A percentile compares a stretch with the other conserved stretches of the same genome.
phyloP scores from a whole-genome alignment of 2,329 filamentous ascomycete genomes.

The Fusarium transvaalense region DNA sequence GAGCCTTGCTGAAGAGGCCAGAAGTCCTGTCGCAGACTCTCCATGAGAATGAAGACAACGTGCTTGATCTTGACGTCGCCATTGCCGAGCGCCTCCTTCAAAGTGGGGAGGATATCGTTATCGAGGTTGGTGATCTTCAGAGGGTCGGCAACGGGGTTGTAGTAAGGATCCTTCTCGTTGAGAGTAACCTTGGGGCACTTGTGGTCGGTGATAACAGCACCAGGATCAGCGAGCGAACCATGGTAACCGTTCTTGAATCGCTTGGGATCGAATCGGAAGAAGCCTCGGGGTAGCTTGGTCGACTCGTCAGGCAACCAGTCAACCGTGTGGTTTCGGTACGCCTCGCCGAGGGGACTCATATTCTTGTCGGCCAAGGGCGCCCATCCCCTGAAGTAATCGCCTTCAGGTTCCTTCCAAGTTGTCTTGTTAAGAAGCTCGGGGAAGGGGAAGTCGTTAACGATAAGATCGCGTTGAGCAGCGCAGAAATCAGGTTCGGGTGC shows the following conservation, averaged over 20 bases:
- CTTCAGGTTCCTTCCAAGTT: constrained; percentile 46
- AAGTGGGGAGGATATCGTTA: constrained; percentile 49
- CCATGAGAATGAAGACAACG: constrained; percentile 59
- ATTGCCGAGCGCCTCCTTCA: constrained; percentile 47
- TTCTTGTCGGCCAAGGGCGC: constrained; percentile 42
- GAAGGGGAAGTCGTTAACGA: constrained; percentile 49
- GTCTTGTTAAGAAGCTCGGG: constrained; percentile 46
- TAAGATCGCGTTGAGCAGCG: constrained; percentile 39
- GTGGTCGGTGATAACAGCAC: constrained; percentile 7
- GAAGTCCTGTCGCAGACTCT: constrained; percentile 60
- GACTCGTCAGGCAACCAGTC: constrained; percentile 49
- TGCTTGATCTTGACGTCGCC: constrained; percentile 57
- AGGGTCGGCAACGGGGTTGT: constrained; percentile 56
- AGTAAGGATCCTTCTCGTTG: constrained; percentile 50
- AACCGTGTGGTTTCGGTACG: constrained; percentile 46
- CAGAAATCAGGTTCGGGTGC: constrained; percentile 46
- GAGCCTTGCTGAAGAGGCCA: constrained; percentile 59
- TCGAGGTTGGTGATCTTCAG: constrained; percentile 58
- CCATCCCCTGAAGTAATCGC: constrained; percentile 53
- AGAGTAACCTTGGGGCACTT: constrained; percentile 34
- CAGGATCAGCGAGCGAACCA: constrained; percentile 26
- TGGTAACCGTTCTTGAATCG: constrained; percentile 43
- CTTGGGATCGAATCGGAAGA: constrained; percentile 48
- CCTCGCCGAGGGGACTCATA: constrained; percentile 40
- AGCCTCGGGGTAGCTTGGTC: constrained; percentile 44